These are phyloP conservation scores for Botrytis deweyae DNA, from an alignment of 2,329 filamentous ascomycete species.

Conservation along the genomic window DNA sequence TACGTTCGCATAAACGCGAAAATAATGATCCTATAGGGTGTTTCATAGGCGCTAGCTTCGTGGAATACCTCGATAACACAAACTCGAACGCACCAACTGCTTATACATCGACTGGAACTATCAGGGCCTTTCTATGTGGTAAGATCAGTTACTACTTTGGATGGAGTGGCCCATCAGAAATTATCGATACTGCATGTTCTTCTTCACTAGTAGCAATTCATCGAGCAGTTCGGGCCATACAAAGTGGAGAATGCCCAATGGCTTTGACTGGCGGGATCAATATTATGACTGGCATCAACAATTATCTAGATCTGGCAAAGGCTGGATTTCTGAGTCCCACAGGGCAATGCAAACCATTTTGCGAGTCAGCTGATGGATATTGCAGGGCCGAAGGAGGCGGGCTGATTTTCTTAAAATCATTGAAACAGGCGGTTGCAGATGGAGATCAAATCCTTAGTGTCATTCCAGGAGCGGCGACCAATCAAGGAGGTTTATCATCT, in stretches of 20 bases:
- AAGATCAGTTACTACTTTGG: constrained; percentile 45
- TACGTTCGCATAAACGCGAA: background rate
- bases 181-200: constrained; percentile 44
- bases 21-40: constrained; percentile 22
- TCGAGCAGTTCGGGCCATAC: constrained; percentile 32
- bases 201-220: constrained; percentile 41
- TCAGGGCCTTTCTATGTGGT: constrained; percentile 41
- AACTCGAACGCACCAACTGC: constrained; percentile 15
- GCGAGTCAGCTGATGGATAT: constrained; percentile 52
- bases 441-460: constrained; percentile 57
- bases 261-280: constrained; percentile 20
- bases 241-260: constrained; percentile 20
- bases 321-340: constrained; percentile 18
- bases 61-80: constrained; percentile 24
- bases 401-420: constrained; percentile 48
- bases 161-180: constrained; percentile 41
- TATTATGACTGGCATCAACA: constrained; percentile 12
- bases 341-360: constrained; percentile 41
- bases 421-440: constrained; percentile 11
- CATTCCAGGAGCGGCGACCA: constrained; percentile 52
- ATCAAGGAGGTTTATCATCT: constrained; percentile 59
- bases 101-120: constrained; percentile 37
- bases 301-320: constrained; percentile 12
- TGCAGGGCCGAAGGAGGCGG: constrained; percentile 52
- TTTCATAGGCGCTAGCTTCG: constrained; percentile 22